phyloP scores from a whole-genome alignment of 345 rosid species.

The Lagerstroemia speciosa region DNA sequence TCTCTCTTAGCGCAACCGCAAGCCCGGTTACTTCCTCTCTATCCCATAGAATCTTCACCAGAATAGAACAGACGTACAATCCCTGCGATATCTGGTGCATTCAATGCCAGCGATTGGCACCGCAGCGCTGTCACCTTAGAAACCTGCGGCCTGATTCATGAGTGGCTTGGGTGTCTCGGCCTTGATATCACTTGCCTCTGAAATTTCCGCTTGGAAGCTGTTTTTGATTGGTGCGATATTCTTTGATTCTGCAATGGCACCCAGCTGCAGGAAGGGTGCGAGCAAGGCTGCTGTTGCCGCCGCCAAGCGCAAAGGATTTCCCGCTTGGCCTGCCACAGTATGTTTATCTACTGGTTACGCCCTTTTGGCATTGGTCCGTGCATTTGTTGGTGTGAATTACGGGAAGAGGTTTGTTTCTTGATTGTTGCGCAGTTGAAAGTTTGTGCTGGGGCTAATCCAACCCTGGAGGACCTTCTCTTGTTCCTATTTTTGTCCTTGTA shows the following conservation, averaged over 20 bases:
- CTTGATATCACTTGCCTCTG: conserved; percentile 1
- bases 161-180: conserved; percentile 1
- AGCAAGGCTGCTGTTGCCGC: conserved; percentile 74
- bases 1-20: conserved; percentile 21
- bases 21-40: conserved; percentile 7
- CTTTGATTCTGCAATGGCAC: conserved; percentile 73
- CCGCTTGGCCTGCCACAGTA: conserved; percentile 99
- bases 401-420: neutral
- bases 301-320: conserved; percentile 90
- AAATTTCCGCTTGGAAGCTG: neutral
- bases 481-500: neutral
- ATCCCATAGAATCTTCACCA: neutral
- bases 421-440: neutral
- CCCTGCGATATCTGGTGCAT: conserved; percentile 13
- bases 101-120: conserved; percentile 53
- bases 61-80: neutral
- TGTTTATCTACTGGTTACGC: neutral
- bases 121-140: neutral
- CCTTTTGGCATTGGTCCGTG: neutral
- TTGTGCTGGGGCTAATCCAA: neutral
- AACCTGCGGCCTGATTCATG: neutral
- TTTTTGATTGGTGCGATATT: neutral
- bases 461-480: neutral
- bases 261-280: conserved; percentile 68
- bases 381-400: neutral